Conservation (phyloP, 345 rosid genomes). For the Ceriops tagal region DNA sequence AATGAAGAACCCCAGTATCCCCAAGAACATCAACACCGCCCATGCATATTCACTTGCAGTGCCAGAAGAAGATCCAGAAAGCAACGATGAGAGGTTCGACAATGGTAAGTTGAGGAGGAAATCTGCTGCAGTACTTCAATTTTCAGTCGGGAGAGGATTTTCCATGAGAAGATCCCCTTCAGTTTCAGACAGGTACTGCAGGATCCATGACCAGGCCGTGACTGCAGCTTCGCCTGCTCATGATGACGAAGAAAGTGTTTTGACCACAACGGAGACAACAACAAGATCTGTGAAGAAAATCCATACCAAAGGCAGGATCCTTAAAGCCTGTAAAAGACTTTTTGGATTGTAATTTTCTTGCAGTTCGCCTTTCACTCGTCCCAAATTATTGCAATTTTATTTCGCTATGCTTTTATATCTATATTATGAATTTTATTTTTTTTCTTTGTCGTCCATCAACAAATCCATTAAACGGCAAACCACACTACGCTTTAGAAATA, state of each 20-base stretch:
- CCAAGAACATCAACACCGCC: neutral
- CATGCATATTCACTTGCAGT: conserved; percentile 17
- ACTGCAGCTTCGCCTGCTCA: conserved; percentile 44
- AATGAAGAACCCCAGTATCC: neutral
- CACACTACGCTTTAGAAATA: no score
- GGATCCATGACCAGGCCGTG: conserved; percentile 72
- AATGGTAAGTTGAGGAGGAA: conserved; percentile 44
- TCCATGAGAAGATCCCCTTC: conserved; percentile 83
- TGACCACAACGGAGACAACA: conserved; percentile 11
- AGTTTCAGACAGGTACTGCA: conserved; percentile 67
- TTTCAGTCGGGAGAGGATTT: conserved; percentile 52
- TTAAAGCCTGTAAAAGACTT: conserved; percentile 74
- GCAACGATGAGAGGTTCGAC: conserved; percentile 17
- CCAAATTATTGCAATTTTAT: no score
- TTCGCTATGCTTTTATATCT: no score
- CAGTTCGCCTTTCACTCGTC: neutral
- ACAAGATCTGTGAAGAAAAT: conserved; percentile 47
- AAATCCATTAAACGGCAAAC: no score
- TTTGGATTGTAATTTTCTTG: conserved; percentile 43
- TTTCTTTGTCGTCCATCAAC: no score
- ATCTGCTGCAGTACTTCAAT: conserved; percentile 35
- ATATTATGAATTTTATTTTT: no score
- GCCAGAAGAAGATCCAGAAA: conserved; percentile 18
- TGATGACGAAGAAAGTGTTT: conserved; percentile 12
- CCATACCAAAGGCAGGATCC: conserved; percentile 46